phyloP scores from a whole-genome alignment of 495 filamentous ascomycete species.

The Diplogelasinospora grovesii region DNA sequence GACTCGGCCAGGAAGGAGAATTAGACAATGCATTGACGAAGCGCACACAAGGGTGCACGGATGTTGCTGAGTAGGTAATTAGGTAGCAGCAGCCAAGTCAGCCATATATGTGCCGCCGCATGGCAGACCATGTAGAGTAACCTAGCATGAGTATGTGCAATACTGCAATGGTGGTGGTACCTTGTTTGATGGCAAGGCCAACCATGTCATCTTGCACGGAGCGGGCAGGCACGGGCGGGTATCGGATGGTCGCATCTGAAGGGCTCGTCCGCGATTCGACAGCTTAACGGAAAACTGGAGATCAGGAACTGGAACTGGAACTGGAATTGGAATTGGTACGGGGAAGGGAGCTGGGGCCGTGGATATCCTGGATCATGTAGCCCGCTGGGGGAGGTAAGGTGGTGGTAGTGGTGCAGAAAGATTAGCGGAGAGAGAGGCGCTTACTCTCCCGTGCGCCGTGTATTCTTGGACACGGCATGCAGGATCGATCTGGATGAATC shows the following conservation, averaged over 20 bases:
- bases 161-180: not conserved
- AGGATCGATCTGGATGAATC: conserved; percentile 23
- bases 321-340: not conserved
- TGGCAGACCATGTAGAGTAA: not conserved
- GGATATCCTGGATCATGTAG: conserved; percentile 16
- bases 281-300: conserved; percentile 4
- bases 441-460: conserved; percentile 8
- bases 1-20: conserved; percentile 6
- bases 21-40: conserved; percentile 1
- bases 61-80: not conserved
- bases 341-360: conserved; percentile 10
- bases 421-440: conserved; percentile 27
- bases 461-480: conserved; percentile 17
- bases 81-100: not conserved
- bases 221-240: conserved; percentile 13
- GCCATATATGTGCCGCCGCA: not conserved
- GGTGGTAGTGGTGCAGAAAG: conserved; percentile 23
- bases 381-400: conserved; percentile 12
- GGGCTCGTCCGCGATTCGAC: conserved; percentile 23
- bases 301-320: conserved; percentile 6
- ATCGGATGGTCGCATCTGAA: conserved; percentile 10
- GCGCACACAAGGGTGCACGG: not conserved
- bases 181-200: conserved; percentile 9
- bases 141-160: too few species aligned
- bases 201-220: conserved; percentile 10